phyloP scores from a whole-genome alignment of 495 filamentous ascomycete species.

The Penicillium mononematosum region DNA sequence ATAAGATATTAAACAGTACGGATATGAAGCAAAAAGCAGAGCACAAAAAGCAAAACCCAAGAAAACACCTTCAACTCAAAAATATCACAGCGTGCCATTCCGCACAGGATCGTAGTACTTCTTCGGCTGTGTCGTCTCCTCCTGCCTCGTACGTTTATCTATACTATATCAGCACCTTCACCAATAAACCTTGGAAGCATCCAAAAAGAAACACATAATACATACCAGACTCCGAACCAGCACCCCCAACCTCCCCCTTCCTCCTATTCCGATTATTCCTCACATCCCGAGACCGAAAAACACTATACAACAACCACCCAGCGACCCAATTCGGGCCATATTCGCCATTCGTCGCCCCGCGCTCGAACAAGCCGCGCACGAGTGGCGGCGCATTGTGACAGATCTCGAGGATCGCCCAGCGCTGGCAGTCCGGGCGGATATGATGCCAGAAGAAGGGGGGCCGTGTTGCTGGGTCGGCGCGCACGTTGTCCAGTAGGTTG shows the following conservation, averaged over 20 bases:
- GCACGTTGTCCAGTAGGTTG: conserved; percentile 41
- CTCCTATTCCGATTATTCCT: conserved; percentile 51
- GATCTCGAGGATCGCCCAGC: conserved; percentile 43
- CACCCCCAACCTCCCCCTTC: conserved; percentile 33
- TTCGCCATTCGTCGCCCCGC: conserved; percentile 40
- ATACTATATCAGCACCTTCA: conserved; percentile 9
- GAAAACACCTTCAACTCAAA: neutral
- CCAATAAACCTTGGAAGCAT: neutral
- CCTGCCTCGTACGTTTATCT: conserved; percentile 26
- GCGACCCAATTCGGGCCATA: conserved; percentile 58
- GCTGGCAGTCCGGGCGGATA: conserved; percentile 43
- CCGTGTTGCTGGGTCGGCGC: conserved; percentile 32
- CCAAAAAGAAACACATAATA: neutral
- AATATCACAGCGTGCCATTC: conserved; percentile 34
- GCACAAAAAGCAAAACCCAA: neutral
- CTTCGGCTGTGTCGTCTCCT: conserved; percentile 28
- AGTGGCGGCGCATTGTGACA: conserved; percentile 35
- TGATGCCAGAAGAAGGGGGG: conserved; percentile 50
- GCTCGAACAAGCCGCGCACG: conserved; percentile 42
- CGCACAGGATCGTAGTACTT: conserved; percentile 51
- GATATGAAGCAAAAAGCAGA: conserved; percentile 3
- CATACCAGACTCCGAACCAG: conserved; percentile 31
- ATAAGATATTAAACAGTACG: conserved; percentile 1
- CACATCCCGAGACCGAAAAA: conserved; percentile 57
- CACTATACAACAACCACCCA: conserved; percentile 57